phyloP scores from a whole-genome alignment of 2,329 filamentous ascomycete genomes.

The Esteya vermicola region DNA sequence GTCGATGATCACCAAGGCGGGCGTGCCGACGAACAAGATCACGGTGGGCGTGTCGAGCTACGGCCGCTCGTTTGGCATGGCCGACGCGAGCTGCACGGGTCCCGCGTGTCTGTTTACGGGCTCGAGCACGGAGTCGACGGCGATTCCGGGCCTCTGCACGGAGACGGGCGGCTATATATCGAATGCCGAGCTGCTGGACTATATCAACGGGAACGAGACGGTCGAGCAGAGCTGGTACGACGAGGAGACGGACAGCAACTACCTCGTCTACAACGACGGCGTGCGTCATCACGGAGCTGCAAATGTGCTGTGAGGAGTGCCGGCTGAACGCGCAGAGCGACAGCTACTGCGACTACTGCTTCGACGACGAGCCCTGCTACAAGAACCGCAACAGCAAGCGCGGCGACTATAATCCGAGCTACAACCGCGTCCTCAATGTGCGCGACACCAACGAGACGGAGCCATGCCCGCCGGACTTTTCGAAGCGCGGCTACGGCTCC shows the following conservation, averaged over 20 bases:
- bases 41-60: slow-evolving; percentile 20
- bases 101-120: not conserved
- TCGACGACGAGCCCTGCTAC: not conserved
- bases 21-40: slow-evolving; percentile 15
- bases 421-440: not conserved
- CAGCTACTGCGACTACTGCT: slow-evolving; percentile 1
- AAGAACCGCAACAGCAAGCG: not conserved
- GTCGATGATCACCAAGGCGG: slow-evolving; percentile 23
- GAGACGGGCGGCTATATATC: not conserved
- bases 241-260: too few relatives aligned
- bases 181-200: not conserved
- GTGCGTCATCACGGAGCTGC: not conserved
- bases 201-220: too few relatives aligned
- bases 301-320: not conserved
- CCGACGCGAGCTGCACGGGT: not conserved
- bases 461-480: not conserved
- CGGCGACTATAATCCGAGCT: not conserved
- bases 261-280: too few relatives aligned
- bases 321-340: not conserved
- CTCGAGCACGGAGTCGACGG: not conserved
- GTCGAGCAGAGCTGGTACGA: too few relatives aligned
- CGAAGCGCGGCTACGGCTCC: not conserved
- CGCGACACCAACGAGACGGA: not conserved
- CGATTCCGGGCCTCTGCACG: not conserved
- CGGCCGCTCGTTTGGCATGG: slow-evolving; percentile 20